Base-by-base conservation (phyloP, 2,329 filamentous ascomycete species). In the Beauveria brongniartii region DNA sequence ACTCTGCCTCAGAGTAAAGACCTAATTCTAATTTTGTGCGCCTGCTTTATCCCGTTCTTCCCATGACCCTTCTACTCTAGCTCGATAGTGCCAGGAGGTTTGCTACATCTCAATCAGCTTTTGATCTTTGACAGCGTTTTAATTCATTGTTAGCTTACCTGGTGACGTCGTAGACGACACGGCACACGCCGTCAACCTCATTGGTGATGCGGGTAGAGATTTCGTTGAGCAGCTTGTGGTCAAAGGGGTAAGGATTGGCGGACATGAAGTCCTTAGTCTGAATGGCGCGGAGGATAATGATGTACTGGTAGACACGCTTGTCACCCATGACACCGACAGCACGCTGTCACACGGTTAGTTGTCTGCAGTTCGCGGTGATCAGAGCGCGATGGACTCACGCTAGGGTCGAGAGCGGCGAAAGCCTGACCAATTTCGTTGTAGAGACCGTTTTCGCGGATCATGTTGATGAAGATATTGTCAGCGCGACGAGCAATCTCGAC, bases 401-500 rank as follows among this genome's bases (percentile, higher is more conserved):
- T 57, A 40, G 44, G 55, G 55, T 57, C 55, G 10, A 57, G 55
- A 47, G 55, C 55, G 51, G 63, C 61, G n/a, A 68, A 64, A 46
- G 65, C 64, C 58, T 64, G 64, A 44, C 62, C 59, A 28, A 73
- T 72, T 67, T 92, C 73, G 62, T 88, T 74, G 72, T 93, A 93
- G 24, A 92, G 73, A 12, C 89, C 89, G 0, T 87, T 87, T 61
- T 83, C 82, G 68, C 78, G 80, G 75, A 93, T 92, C 80, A 87
- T 86, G 64, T 81, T 80, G 66, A 92, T 91, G 75, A 90, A 92
- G 69, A 93, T 92, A 69, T 84, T 70, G 68, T 92, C 90, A 1
- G 89, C 90, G 70, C 89, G 79, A n/a, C 90, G 78, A 2, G 85
- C 90, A 64, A 96, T 94, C 60, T 85, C 84, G 18, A 96, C 88